A percentile compares a stretch with the other conserved stretches of the same genome.
phyloP scores from a whole-genome alignment of 2,329 filamentous ascomycete genomes.

The Neofusicoccum cordaticola region DNA sequence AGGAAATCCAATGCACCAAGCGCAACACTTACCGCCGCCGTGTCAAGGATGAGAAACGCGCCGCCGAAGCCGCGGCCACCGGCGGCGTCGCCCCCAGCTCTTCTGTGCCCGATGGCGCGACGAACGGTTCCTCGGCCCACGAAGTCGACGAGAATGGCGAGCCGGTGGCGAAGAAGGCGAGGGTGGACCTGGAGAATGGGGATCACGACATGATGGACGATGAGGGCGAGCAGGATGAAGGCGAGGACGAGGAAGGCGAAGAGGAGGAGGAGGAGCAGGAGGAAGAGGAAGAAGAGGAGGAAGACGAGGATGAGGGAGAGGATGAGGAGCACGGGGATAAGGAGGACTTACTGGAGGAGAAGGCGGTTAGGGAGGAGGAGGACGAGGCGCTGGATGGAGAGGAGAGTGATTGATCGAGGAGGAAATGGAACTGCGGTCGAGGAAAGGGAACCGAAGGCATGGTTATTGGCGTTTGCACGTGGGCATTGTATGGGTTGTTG shows the following conservation, averaged over 20 bases:
- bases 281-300: conserved; percentile 47
- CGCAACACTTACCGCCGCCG: conserved; percentile 70
- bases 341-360: conserved; percentile 48
- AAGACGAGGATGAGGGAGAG: conserved; percentile 52
- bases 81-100: conserved; percentile 7
- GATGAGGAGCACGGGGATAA: conserved; percentile 55
- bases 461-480: background rate
- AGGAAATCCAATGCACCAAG: conserved; percentile 69
- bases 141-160: conserved; percentile 9
- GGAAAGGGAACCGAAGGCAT: background rate
- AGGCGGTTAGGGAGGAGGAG: conserved; percentile 43
- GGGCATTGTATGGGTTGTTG: background rate
- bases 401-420: conserved; percentile 34
- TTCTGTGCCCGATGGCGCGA: background rate
- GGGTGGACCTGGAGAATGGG: conserved; percentile 26
- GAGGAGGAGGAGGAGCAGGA: conserved; percentile 46
- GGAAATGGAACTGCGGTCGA: too few relatives aligned
- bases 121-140: background rate
- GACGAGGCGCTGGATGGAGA: conserved; percentile 57
- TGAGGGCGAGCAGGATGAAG: conserved; percentile 42
- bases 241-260: conserved; percentile 41
- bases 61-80: conserved; percentile 9
- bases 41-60: conserved; percentile 62
- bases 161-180: conserved; percentile 18
- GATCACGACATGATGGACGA: conserved; percentile 34